A percentile compares a stretch with the other conserved stretches of the same genome.
Conservation (phyloP, 306 rosid genomes). For the Rosa multiflora region DNA sequence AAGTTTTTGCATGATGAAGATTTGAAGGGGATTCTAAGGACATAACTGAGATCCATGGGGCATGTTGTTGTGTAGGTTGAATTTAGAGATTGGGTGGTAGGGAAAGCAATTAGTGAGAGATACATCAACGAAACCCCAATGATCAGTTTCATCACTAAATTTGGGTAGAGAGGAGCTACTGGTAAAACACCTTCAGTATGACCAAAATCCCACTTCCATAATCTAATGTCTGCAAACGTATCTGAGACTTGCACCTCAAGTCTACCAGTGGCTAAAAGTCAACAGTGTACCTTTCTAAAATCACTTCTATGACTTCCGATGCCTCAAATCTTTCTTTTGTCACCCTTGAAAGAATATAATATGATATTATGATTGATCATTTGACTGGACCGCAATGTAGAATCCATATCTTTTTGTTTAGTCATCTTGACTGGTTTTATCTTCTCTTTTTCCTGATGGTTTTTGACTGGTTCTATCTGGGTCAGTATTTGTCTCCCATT, state of each 20-base stretch:
- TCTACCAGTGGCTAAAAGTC: background rate
- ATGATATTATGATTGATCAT: too few relatives aligned
- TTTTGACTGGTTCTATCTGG: too few relatives aligned
- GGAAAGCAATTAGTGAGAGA: background rate
- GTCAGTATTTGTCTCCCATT: too few relatives aligned
- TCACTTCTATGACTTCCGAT: background rate
- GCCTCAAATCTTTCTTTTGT: too few relatives aligned
- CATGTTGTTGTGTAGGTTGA: constrained; percentile 25
- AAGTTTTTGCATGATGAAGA: constrained; percentile 46
- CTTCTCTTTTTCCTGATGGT: too few relatives aligned
- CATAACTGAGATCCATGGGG: constrained; percentile 75
- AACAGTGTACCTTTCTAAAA: background rate
- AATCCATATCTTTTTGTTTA: too few relatives aligned
- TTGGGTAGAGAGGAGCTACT: background rate
- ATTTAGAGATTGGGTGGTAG: background rate
- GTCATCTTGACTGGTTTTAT: too few relatives aligned
- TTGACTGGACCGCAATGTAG: too few relatives aligned
- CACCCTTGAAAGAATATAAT: too few relatives aligned
- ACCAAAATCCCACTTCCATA: background rate
- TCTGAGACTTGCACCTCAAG: background rate
- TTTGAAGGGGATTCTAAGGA: constrained; percentile 62
- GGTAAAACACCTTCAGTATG: background rate
- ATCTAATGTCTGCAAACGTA: background rate
- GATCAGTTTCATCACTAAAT: background rate
- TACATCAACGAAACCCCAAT: background rate